Evolutionary conservation across 306 rosid species (phyloP).

Genomic region (Hippophae tibetana): DNA sequence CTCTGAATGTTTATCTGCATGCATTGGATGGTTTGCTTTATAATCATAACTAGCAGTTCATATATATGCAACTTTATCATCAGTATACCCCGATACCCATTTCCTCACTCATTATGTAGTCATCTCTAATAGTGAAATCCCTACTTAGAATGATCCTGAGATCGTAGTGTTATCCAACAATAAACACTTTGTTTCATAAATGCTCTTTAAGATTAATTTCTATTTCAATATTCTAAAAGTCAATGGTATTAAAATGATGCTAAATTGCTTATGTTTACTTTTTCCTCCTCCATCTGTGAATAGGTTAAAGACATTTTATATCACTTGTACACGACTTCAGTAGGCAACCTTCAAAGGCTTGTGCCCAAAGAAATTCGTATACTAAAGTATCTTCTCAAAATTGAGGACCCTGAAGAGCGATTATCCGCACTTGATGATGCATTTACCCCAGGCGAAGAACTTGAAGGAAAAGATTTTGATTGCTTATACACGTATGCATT

Average conservation of each 20-base stretch:
- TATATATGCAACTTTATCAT: no score
- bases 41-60: background rate
- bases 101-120: no score
- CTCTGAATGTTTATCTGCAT: background rate
- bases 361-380: slow-evolving; percentile 89
- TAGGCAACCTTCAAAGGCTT: slow-evolving; percentile 71
- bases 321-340: slow-evolving; percentile 70
- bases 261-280: background rate
- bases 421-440: slow-evolving; percentile 61
- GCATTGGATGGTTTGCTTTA: background rate
- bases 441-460: slow-evolving; percentile 88
- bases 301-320: slow-evolving; percentile 77
- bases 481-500: slow-evolving; percentile 61
- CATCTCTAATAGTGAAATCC: no score
- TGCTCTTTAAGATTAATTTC: no score
- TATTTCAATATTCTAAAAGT: background rate
- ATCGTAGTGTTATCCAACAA: no score
- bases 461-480: slow-evolving; percentile 70
- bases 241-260: background rate
- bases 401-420: slow-evolving; percentile 69
- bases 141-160: no score
- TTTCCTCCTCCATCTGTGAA: background rate
- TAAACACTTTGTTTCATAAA: no score
- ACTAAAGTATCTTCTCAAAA: slow-evolving; percentile 59
- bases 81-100: no score